Conservation (phyloP, 805 yeast species). For the Brettanomyces anomalus region DNA sequence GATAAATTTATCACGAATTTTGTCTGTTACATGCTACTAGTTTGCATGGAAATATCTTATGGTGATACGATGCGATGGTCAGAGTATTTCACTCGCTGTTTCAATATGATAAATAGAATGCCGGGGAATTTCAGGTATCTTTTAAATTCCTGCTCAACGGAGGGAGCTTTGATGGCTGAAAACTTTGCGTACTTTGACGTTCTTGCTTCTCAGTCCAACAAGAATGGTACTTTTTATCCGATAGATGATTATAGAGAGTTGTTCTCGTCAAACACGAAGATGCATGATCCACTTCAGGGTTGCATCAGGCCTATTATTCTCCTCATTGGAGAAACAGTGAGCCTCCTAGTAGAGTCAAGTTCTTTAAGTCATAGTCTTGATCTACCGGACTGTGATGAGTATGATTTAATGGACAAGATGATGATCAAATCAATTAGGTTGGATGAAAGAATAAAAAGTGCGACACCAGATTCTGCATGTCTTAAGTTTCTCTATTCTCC, state of each 20-base stretch:
- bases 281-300: constrained; percentile 33
- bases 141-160: constrained; percentile 21
- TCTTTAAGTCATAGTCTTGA: constrained; percentile 13
- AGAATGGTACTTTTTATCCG: constrained; percentile 29
- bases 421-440: constrained; percentile 10
- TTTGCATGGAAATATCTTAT: constrained; percentile 24
- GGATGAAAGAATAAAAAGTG: constrained; percentile 11
- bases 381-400: constrained; percentile 15
- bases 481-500: constrained; percentile 11
- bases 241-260: constrained; percentile 25
- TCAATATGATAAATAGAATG: constrained; percentile 17
- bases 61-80: constrained; percentile 30
- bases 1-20: constrained; percentile 19
- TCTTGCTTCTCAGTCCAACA: constrained; percentile 28
- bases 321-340: constrained; percentile 30
- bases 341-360: constrained; percentile 17
- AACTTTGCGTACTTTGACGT: constrained; percentile 34
- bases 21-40: constrained; percentile 22
- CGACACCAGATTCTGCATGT: constrained; percentile 14
- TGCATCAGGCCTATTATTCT: constrained; percentile 29
- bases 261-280: constrained; percentile 12
- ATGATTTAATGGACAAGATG: constrained; percentile 10
- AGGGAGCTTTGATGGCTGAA: constrained; percentile 27
- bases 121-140: constrained; percentile 22
- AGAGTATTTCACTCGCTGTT: constrained; percentile 20